These are phyloP conservation scores for Vitellaria paradoxa DNA, from an alignment of 179 eudicot genomes.

Conservation along the genomic window DNA sequence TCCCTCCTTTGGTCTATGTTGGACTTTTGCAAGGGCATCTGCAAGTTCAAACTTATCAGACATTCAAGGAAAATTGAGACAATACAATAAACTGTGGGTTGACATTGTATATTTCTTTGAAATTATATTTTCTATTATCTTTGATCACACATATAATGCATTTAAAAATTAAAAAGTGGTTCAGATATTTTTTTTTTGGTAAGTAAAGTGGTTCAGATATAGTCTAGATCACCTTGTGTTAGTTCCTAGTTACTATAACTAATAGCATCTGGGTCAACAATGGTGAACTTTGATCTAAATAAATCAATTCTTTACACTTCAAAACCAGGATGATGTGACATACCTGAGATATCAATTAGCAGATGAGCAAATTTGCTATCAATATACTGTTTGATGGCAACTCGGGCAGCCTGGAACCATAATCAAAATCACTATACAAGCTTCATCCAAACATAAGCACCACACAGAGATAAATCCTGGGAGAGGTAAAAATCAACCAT, in stretches of 20 bases:
- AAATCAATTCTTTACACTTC: not conserved
- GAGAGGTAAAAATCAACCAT: not conserved
- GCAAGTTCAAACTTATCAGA: slow-evolving; percentile 28
- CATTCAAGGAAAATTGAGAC: not conserved
- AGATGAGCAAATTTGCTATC: slow-evolving; percentile 62
- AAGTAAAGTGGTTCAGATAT: too few relatives aligned
- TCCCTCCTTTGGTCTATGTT: slow-evolving; percentile 53
- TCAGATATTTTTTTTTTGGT: not conserved
- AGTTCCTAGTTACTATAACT: not conserved
- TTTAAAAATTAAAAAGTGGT: not conserved
- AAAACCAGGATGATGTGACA: slow-evolving; percentile 11
- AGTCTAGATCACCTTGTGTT: not conserved
- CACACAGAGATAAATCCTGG: slow-evolving; percentile 2
- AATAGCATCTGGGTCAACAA: not conserved
- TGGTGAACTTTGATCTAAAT: not conserved
- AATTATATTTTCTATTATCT: not conserved
- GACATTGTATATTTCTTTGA: not conserved
- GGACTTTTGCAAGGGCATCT: slow-evolving; percentile 70
- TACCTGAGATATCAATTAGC: slow-evolving; percentile 69
- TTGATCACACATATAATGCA: not conserved
- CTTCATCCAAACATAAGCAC: not conserved
- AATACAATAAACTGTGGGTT: not conserved
- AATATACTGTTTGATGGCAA: slow-evolving; percentile 65
- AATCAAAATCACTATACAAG: not conserved
- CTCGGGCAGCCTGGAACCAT: slow-evolving; percentile 68